phyloP scores from a whole-genome alignment of 495 filamentous ascomycete genomes.

The Corynascus novoguineensis region DNA sequence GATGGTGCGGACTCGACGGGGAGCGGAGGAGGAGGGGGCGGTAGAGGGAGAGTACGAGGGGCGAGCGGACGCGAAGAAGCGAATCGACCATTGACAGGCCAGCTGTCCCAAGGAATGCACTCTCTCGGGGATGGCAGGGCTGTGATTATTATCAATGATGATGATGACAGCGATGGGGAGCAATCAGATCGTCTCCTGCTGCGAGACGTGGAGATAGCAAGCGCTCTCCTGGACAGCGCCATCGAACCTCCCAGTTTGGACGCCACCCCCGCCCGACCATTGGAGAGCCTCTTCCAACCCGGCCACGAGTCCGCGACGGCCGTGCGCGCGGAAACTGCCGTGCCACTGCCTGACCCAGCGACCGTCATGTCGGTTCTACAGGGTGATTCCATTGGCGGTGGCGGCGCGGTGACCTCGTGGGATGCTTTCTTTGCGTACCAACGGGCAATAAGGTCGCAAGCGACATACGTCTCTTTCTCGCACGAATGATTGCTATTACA shows the following conservation, averaged over 20 bases:
- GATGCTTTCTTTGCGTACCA: conserved; percentile 7
- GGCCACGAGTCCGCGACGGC: background rate
- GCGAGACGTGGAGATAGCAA: background rate
- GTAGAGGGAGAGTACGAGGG: too few species aligned
- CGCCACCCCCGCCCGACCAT: background rate
- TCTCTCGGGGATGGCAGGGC: too few species aligned
- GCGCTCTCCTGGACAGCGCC: background rate
- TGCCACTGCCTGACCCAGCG: background rate
- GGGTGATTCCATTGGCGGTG: background rate
- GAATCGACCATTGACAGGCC: too few species aligned
- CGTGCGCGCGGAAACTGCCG: background rate
- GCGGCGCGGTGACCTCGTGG: background rate
- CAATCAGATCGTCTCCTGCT: too few species aligned
- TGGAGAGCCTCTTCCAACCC: background rate
- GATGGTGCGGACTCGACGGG: conserved; percentile 6
- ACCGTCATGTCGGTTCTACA: background rate
- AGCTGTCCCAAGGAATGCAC: too few species aligned
- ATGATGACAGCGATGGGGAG: too few species aligned
- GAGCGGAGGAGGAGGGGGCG: too few species aligned
- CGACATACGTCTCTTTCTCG: background rate
- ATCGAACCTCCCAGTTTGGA: background rate
- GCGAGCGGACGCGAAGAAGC: too few species aligned
- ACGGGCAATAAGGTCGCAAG: background rate
- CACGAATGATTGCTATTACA: too few species aligned
- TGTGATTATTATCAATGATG: too few species aligned